These are phyloP conservation scores for Pelargonium cotyledonis DNA, from an alignment of 441 rosid genomes.

Conservation along the genomic window DNA sequence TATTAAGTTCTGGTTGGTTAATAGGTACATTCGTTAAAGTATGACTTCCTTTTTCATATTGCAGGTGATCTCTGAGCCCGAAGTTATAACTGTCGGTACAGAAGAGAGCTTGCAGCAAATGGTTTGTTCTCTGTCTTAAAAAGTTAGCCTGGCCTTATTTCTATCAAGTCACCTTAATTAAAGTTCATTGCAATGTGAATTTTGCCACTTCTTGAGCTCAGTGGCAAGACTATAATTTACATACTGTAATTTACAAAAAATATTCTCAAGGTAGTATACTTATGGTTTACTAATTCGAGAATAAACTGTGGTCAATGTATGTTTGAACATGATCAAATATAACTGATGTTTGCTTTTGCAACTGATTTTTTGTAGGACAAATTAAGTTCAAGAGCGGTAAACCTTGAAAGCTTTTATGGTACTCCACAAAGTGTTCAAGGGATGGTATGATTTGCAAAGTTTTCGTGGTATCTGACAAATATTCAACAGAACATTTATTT, in stretches of 20 bases:
- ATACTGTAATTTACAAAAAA: background rate
- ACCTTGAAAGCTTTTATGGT: constrained; percentile 61
- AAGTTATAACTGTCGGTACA: constrained; percentile 28
- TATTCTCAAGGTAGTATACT: background rate
- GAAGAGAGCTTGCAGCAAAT: constrained; percentile 37
- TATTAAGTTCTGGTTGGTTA: too few species aligned
- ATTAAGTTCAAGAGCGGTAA: constrained; percentile 55
- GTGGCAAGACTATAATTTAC: background rate
- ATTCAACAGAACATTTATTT: constrained; percentile 4
- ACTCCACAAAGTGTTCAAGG: constrained; percentile 58
- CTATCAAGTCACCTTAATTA: too few species aligned
- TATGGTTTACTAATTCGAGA: background rate
- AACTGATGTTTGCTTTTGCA: constrained; percentile 13
- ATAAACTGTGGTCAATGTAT: background rate
- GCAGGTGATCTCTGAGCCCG: constrained; percentile 39
- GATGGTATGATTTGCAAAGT: constrained; percentile 43
- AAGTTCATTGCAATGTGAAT: too few species aligned
- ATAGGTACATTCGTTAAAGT: too few species aligned
- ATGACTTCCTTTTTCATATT: constrained; percentile 11
- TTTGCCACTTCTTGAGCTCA: background rate
- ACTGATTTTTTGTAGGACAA: constrained; percentile 47
- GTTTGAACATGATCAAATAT: background rate
- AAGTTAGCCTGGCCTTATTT: too few species aligned
- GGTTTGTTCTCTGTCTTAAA: constrained; percentile 21
- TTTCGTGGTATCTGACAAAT: constrained; percentile 12